phyloP scores from a whole-genome alignment of 257 asterid genomes.

The Echium plantagineum region DNA sequence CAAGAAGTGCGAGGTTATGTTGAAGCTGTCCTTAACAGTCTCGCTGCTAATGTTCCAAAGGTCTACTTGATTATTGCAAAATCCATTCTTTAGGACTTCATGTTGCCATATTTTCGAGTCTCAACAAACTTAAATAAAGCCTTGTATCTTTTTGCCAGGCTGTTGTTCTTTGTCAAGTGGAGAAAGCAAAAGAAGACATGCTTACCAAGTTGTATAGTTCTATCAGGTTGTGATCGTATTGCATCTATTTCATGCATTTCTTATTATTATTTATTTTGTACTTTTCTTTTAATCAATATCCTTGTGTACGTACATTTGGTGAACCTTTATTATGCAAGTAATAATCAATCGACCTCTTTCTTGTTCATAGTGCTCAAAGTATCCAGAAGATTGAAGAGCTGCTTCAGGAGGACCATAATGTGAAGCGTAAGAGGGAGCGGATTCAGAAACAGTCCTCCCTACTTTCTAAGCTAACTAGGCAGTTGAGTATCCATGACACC shows the following conservation, averaged over 20 bases:
- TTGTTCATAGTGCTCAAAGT: constrained; percentile 50
- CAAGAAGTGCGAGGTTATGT: constrained; percentile 98
- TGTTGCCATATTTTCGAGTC: neutral
- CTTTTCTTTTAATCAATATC: neutral
- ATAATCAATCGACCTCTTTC: neutral
- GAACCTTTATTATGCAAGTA: neutral
- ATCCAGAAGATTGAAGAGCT: constrained; percentile 69
- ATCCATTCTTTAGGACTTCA: neutral
- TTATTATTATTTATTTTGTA: neutral
- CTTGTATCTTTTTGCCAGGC: constrained; percentile 43
- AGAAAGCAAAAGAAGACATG: constrained; percentile 95
- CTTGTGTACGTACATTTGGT: too few species aligned
- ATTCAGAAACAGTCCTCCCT: constrained; percentile 67
- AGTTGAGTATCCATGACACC: constrained; percentile 72
- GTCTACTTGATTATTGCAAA: constrained; percentile 20
- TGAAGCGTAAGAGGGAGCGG: constrained; percentile 66
- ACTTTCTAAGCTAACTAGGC: constrained; percentile 67
- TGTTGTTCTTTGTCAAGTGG: constrained; percentile 90
- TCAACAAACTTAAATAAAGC: neutral
- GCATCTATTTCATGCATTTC: constrained; percentile 1
- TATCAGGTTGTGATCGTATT: constrained; percentile 43
- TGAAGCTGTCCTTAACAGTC: constrained; percentile 92
- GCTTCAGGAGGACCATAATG: constrained; percentile 79
- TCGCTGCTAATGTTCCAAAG: constrained; percentile 92
- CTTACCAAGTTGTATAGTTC: constrained; percentile 86